These are phyloP conservation scores for Emericellopsis cladophorae DNA, from an alignment of 2,329 filamentous ascomycete species.

Conservation along the genomic window DNA sequence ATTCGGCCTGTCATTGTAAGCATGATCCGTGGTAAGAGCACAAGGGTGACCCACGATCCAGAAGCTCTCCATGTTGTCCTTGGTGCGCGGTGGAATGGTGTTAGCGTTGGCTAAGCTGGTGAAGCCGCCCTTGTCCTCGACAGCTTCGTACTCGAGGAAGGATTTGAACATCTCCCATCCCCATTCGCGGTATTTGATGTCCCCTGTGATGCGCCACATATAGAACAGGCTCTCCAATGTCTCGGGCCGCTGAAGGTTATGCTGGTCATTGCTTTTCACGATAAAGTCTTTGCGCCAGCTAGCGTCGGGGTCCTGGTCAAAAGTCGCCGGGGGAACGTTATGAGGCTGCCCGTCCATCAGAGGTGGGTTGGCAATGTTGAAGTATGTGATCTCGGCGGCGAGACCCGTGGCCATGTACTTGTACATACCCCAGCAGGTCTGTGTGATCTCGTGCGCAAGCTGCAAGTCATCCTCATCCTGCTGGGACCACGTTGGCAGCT, in stretches of 20 bases:
- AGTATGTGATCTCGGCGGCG: constrained; percentile 91
- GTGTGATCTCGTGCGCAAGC: constrained; percentile 80
- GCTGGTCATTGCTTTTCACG: constrained; percentile 70
- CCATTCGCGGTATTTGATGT: constrained; percentile 83
- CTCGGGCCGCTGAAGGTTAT: constrained; percentile 92
- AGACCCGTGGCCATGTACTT: constrained; percentile 78
- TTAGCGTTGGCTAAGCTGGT: constrained; percentile 70
- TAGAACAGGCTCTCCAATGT: constrained; percentile 95
- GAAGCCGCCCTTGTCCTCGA: constrained; percentile 68
- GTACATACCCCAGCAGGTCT: constrained; percentile 98
- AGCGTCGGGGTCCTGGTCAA: constrained; percentile 39
- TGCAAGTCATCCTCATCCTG: constrained; percentile 78
- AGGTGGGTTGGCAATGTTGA: constrained; percentile 61
- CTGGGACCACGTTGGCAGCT: constrained; percentile 58
- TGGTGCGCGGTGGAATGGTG: constrained; percentile 50
- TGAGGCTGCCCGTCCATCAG: constrained; percentile 34
- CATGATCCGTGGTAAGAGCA: background rate
- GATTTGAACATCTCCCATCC: constrained; percentile 97
- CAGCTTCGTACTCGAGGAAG: constrained; percentile 75
- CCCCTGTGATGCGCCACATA: constrained; percentile 96
- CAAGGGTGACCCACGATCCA: constrained; percentile 60
- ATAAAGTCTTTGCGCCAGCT: constrained; percentile 67
- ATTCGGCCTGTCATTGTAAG: constrained; percentile 59
- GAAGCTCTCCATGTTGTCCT: constrained; percentile 98
- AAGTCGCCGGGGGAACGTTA: constrained; percentile 30